Evolutionary conservation across 169 alveolate species (phyloP), one percentile per base, ranked within the genome.

Genomic region (Plasmodium gonderi): DNA sequence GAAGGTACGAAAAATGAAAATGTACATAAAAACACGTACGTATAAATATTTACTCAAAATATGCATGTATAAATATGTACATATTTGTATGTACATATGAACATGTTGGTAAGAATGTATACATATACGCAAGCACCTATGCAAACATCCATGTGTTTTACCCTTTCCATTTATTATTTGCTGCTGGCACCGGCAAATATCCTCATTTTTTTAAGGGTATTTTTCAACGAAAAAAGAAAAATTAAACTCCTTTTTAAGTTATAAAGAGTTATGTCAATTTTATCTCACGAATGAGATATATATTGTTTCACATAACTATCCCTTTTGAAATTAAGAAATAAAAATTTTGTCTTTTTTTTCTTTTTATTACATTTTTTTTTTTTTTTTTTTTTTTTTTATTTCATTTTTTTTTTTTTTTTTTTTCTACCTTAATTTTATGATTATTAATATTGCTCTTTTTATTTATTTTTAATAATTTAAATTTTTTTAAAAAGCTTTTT

Each of bases 321-420:
- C 14, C 51, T 72, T 72, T 29, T 31, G 33, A 72, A 72, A 36
- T 72, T 72, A 36, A 72, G 26, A 72, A 72, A 72, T 33, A 72
- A 72, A 72, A 72, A 72, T 36, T 72, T 72, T 72, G 80, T 72
- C 80, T 72, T 72, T 72, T 72, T 54, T 60, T 60, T 60, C 23
- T 17, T 54, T 17, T 12, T 44, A 69, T 69, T 47, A 33, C 49
- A 14, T 33, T 17, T 69, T 69, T 44, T 9, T 69, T 47, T 47
- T 47, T 47, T 47, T n/a, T n/a, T n/a, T n/a, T n/a, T n/a, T n/a
- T n/a, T n/a, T n/a, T n/a, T n/a, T n/a, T n/a, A n/a, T n/a, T n/a
- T n/a, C n/a, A 54, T 54, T 17, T 51, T n/a, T 51, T 17, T 51
- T n/a, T 60, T 60, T 60, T 60, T 60, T 60, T 60, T 60, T 60